These are phyloP conservation scores for Limnomonas spitsbergensis DNA, from an alignment of 139 green algal species.

Conservation along the genomic window DNA sequence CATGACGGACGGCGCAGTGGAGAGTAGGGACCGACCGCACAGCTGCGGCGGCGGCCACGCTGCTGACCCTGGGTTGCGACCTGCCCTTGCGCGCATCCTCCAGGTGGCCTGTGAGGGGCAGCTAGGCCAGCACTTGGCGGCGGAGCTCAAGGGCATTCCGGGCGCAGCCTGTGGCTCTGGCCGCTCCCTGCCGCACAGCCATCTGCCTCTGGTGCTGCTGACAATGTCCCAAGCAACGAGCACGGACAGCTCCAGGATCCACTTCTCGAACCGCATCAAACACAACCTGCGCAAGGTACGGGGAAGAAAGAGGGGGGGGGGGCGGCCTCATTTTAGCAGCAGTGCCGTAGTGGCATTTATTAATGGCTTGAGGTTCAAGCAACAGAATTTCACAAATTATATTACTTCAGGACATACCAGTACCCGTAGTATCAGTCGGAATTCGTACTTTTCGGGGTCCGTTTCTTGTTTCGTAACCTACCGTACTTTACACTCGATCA, in stretches of 20 bases:
- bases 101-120: not conserved
- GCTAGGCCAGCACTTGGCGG: not conserved
- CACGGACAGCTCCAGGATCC: not conserved
- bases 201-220: slow-evolving; percentile 6
- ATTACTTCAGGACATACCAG: not conserved
- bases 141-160: not conserved
- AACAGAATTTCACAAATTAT: not conserved
- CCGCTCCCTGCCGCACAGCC: not conserved
- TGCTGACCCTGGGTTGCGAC: not conserved
- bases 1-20: too few relatives aligned
- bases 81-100: not conserved
- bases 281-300: slow-evolving; percentile 10
- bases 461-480: not conserved
- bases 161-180: not conserved
- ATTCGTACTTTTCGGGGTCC: not conserved
- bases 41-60: not conserved
- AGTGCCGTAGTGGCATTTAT: too few relatives aligned
- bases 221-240: not conserved
- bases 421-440: not conserved
- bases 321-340: too few relatives aligned
- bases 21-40: too few relatives aligned
- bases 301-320: too few relatives aligned
- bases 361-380: not conserved
- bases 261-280: slow-evolving; percentile 7
- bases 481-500: not conserved